Evolutionary conservation across 2,329 filamentous ascomycete species (phyloP), one percentile per base, ranked within the genome.

Genomic region (Pseudofabraea citricarpa): DNA sequence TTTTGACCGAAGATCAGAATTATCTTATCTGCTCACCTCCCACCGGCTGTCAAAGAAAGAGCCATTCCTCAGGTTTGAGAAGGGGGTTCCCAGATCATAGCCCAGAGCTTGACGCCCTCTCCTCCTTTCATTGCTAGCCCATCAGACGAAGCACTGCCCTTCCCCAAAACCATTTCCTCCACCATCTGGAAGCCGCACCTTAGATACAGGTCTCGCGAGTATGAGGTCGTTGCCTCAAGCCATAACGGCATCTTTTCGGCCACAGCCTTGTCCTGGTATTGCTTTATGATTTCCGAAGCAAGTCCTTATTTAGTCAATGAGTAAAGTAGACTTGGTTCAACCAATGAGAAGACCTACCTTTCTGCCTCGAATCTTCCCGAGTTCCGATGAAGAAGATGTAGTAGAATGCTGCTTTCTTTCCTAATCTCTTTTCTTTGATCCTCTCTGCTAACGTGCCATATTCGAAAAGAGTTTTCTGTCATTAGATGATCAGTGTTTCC

Each of bases 321-420:
- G n/a, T n/a, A n/a, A n/a, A n/a, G n/a, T n/a, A n/a, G n/a, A n/a
- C n/a, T n/a, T n/a, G n/a, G n/a, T n/a, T n/a, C n/a, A n/a, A n/a
- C n/a, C 5, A n/a, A 40, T 18, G 37, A 31, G 22, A 5, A n/a
- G 35, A 24, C 35, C 5, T 9, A 37, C 35, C 35, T 23, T 44
- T 32, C 5, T 48, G 44, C 21, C 46, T 32, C 21, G 23, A 36
- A 20, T 29, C 36, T 7, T 33, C 24, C 3, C 23, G 12, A 1
- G 54, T 55, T 3, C 36, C 52, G 3, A 48, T 31, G 29, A 56
- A 52, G 23, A 55, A 56, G 4, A 53, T 33, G 24, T 56, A 55
- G 43, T 52, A 51, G 23, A 43, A 49, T 8, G 44, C 44, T 4
- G 47, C 43, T 10, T 41, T n/a, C 6, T 38, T 39, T 3, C 8